Percentiles rank a stretch among this genome's conserved stretches.
These are phyloP conservation scores for Aspergillus ustus DNA, from an alignment of 2,329 filamentous ascomycete genomes.

Conservation along the genomic window DNA sequence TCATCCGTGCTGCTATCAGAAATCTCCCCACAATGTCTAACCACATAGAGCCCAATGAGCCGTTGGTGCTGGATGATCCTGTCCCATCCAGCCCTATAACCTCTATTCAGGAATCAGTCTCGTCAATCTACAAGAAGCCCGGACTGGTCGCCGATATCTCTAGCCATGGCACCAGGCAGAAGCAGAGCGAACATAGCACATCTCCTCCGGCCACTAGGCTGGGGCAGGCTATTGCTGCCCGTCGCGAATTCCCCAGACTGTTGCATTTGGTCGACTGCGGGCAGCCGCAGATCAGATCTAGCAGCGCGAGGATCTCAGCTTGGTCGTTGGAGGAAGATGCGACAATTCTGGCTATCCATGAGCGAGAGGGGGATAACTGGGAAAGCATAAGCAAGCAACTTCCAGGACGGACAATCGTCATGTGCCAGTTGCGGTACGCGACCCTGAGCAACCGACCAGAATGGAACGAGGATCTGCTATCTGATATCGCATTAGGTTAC, in stretches of 20 bases:
- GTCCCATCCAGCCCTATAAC: no score
- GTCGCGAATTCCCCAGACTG: background rate
- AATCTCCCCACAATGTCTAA: no score
- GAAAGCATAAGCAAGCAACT: constrained; percentile 5
- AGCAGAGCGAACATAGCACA: background rate
- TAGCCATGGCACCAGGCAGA: no score
- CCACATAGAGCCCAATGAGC: no score
- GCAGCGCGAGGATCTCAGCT: background rate
- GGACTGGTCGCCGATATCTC: no score
- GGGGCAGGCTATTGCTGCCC: background rate
- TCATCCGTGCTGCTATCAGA: no score
- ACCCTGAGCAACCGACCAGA: constrained; percentile 10
- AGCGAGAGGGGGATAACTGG: constrained; percentile 4
- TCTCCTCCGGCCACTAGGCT: background rate
- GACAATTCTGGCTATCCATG: constrained; percentile 1
- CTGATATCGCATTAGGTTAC: constrained; percentile 7
- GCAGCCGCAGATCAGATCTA: background rate
- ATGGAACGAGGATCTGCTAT: constrained; percentile 10
- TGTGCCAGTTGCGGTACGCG: constrained; percentile 12
- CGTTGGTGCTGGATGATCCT: no score
- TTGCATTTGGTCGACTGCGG: background rate
- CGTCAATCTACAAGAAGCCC: no score
- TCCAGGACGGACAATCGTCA: constrained; percentile 5
- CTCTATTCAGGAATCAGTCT: no score
- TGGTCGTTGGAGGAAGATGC: constrained; percentile 10